These are phyloP conservation scores for Perilla frutescens DNA, from an alignment of 257 asterid species.

Conservation along the genomic window DNA sequence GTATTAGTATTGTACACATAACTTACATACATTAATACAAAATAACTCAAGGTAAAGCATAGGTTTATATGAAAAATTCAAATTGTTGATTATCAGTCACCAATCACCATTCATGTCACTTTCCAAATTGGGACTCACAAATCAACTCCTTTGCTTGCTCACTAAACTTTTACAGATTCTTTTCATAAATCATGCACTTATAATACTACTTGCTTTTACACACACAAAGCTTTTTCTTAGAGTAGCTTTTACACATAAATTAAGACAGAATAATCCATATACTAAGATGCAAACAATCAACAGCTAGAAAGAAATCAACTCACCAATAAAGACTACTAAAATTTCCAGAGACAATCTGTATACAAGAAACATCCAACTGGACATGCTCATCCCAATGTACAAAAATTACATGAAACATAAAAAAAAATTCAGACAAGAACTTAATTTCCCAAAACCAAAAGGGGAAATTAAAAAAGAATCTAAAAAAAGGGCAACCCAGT, in stretches of 20 bases:
- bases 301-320: no score
- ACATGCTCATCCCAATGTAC: no score
- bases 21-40: no score
- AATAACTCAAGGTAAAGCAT: no score
- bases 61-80: not conserved
- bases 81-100: not conserved
- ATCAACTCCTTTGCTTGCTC: constrained; percentile 1
- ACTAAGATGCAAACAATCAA: no score
- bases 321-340: not conserved
- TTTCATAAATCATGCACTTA: constrained; percentile 12
- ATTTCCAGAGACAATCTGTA: not conserved
- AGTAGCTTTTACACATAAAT: not conserved
- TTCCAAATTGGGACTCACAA: constrained; percentile 23
- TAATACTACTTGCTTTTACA: constrained; percentile 15
- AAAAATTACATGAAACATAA: no score
- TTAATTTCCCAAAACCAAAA: not conserved
- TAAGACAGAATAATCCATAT: no score
- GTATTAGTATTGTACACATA: no score
- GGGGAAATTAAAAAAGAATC: no score
- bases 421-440: no score
- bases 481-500: no score
- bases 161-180: constrained; percentile 12
- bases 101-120: constrained; percentile 34
- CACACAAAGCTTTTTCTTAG: not conserved
- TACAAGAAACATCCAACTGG: not conserved